These are phyloP conservation scores for Arthrobotrys conoides DNA, from an alignment of 2,329 filamentous ascomycete genomes.

Conservation along the genomic window DNA sequence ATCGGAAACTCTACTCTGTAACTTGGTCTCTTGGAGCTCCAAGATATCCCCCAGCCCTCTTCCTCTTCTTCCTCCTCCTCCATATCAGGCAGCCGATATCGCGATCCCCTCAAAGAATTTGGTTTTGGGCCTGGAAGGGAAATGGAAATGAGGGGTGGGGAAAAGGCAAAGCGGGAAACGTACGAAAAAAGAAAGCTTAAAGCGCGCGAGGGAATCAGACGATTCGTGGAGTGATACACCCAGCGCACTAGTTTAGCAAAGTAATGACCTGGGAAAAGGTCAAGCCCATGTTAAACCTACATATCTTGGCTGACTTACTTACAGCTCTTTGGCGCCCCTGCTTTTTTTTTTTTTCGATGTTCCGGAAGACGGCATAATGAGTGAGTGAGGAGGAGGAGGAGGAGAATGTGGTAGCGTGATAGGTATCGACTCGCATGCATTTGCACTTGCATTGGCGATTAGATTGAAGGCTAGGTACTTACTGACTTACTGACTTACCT, in stretches of 20 bases:
- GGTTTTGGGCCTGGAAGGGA: not conserved
- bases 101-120: conserved; percentile 14
- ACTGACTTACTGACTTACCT: not conserved
- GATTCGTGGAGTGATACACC: conserved; percentile 30
- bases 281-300: not conserved
- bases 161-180: not conserved
- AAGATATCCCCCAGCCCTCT: not conserved
- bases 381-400: not conserved
- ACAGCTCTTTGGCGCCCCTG: conserved; percentile 18
- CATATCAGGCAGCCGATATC: conserved; percentile 4
- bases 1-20: not conserved
- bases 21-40: not conserved
- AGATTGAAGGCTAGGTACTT: too few species aligned
- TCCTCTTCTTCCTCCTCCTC: too few species aligned
- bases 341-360: conserved; percentile 11
- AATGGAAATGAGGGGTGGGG: too few species aligned
- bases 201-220: conserved; percentile 24
- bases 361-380: conserved; percentile 47
- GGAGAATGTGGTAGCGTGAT: conserved; percentile 48
- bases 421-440: conserved; percentile 24
- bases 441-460: conserved; percentile 42
- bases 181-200: not conserved
- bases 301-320: conserved; percentile 28
- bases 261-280: not conserved
- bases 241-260: not conserved